A percentile compares a stretch with the other conserved stretches of the same genome.
phyloP scores from a whole-genome alignment of 495 filamentous ascomycete species.

The Penicillium cosmopolitanum region DNA sequence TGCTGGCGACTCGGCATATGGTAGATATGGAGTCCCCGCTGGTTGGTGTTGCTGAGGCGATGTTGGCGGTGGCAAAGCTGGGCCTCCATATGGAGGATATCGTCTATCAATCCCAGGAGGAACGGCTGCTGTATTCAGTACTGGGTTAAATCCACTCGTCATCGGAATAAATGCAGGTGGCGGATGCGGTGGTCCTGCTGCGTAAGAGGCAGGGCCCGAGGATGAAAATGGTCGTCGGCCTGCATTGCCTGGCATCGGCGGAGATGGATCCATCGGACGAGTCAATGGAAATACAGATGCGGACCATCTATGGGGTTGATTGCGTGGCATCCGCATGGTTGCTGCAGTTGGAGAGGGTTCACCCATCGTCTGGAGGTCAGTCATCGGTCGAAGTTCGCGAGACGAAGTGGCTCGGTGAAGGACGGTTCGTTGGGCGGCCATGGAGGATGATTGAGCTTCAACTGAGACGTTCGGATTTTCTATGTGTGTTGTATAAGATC shows the following conservation, averaged over 20 bases:
- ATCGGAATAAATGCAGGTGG: slow-evolving; percentile 36
- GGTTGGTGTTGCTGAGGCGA: slow-evolving; percentile 45
- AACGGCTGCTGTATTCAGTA: slow-evolving; percentile 24
- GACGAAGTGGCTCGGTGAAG: slow-evolving; percentile 48
- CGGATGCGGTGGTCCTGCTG: slow-evolving; percentile 27
- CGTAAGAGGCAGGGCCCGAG: slow-evolving; percentile 36
- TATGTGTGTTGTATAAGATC: slow-evolving; percentile 39
- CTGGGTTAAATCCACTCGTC: slow-evolving; percentile 35
- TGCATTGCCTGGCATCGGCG: slow-evolving; percentile 29
- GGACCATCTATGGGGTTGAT: slow-evolving; percentile 44
- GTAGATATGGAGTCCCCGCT: slow-evolving; percentile 29
- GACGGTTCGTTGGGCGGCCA: slow-evolving; percentile 28
- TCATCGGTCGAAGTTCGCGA: slow-evolving; percentile 49
- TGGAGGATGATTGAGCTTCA: slow-evolving; percentile 31
- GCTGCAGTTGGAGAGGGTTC: slow-evolving; percentile 26
- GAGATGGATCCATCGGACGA: slow-evolving; percentile 37
- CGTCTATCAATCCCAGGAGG: slow-evolving; percentile 38
- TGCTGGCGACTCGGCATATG: slow-evolving; percentile 34
- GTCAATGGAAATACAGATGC: slow-evolving; percentile 39
- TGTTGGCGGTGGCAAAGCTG: slow-evolving; percentile 34
- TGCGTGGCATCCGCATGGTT: slow-evolving; percentile 26
- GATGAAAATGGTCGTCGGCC: slow-evolving; percentile 46
- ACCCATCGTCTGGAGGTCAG: slow-evolving; percentile 41
- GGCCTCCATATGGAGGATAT: slow-evolving; percentile 33
- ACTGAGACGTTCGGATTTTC: slow-evolving; percentile 32